Evolutionary conservation across 2,329 filamentous ascomycete species (phyloP), one percentile per base, ranked within the genome.

Genomic region (Lachnellula willkommii): DNA sequence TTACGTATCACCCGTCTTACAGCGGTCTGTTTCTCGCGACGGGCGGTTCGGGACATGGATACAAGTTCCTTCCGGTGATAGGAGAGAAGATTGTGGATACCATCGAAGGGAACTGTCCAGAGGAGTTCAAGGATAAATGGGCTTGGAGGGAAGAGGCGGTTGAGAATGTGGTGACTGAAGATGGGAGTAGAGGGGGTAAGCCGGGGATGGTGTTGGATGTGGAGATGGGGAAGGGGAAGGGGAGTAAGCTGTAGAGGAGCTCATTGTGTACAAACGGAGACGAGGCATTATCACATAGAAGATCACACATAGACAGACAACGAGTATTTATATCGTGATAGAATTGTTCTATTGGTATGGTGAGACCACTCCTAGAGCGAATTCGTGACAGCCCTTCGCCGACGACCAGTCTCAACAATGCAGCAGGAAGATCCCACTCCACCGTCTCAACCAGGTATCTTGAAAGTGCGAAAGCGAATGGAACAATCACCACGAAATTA

Each of bases 81-180:
- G 77, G 77, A 12, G 71, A 75, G 32, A 71, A 73, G 56, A 70
- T 77, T 53, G 72, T 72, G 1, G 73, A 73, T 56, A 68, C 70
- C 36, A 65, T 77, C 8, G 71, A 75, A 53, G 67, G 69, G 2
- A 67, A 60, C 8, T 64, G 70, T 8, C 59, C 69, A 36, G 61
- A 67, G 28, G 74, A 77, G 50, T 75, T 83, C 63, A 70, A 68
- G 56, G 68, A 74, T n/a, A 78, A 78, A 60, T 85, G 82, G 82
- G 66, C 60, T 50, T 82, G 79, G 78, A 75, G 75, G 59, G 63
- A 59, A 58, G 71, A 66, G 63, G 47, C 32, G 17, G 64, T 65
- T 7, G 60, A 61, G 35, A 54, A 62, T 20, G 60, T 64, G 22
- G 59, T 66, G 39, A 67, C 65, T 5, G 62, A 69, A 28, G 68